Base-by-base conservation (phyloP, 257 asterid genomes). In the Gentiana straminea region DNA sequence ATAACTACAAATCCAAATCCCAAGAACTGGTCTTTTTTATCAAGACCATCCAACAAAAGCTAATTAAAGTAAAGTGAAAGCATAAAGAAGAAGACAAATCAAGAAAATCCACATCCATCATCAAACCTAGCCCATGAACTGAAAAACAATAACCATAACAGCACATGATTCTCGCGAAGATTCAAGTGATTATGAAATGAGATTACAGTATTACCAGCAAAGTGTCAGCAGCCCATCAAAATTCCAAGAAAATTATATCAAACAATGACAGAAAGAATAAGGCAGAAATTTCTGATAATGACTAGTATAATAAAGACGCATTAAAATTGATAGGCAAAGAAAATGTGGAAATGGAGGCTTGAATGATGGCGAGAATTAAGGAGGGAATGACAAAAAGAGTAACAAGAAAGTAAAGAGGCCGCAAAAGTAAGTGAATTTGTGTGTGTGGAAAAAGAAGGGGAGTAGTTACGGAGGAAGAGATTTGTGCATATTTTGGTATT, bases 361-460 rank as follows among this genome's bases (percentile, higher is more conserved):
- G 77, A 60, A 32, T 64, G 68, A 62, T 64, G 73, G 77, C 73
- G 69, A 68, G 69, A 71, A 41, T 66, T 65, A 54, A 63, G 78
- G 74, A 68, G 75, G 54, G 35, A 43, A 24, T 24, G 24, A 24
- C 24, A 24, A 24, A 24, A 58, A 36, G 46, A 59, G 52, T 36
- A 13, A 51, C 51, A 57, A 32, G 24, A 54, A 55, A 13, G 57
- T 12, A n/a, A 61, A 41, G 41, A 62, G 7, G 38, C 4, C 54
- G n/a, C 55, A 7, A 10, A 34, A 6, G 55, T 36, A 24, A 24
- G 24, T 24, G 24, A 24, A 24, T 24, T 24, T 24, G 24, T 61
- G 49, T 15, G 49, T 37, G 10, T 5, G 15, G 24, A 55, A 44
- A 39, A 39, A 52, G 13, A 55, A n/a, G n/a, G 33, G 36, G 11